Percentiles rank a stretch among this genome's conserved stretches.
Conservation (phyloP, 2,329 filamentous ascomycete species). For the Chrysosporium queenslandicum region DNA sequence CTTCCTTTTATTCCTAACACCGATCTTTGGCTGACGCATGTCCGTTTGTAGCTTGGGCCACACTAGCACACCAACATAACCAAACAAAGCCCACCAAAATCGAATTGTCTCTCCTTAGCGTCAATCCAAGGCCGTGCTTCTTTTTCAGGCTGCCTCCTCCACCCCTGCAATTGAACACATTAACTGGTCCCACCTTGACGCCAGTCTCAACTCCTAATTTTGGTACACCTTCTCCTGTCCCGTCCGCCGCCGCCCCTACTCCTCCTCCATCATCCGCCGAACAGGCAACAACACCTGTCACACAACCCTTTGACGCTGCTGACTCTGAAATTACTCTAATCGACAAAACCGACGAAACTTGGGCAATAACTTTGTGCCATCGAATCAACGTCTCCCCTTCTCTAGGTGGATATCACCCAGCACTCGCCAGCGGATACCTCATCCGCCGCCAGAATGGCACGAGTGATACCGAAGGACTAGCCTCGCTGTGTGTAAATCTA, state of each 20-base stretch:
- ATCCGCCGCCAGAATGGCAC: slow-evolving; percentile 35
- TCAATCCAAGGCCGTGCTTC: slow-evolving; percentile 30
- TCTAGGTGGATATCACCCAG: slow-evolving; percentile 32
- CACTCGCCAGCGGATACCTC: slow-evolving; percentile 39
- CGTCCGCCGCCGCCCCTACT: slow-evolving; percentile 33
- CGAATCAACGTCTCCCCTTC: slow-evolving; percentile 35
- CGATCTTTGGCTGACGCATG: slow-evolving; percentile 18
- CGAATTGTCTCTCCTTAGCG: slow-evolving; percentile 30
- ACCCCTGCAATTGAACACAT: slow-evolving; percentile 26
- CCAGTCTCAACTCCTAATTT: slow-evolving; percentile 33
- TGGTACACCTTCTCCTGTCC: slow-evolving; percentile 35
- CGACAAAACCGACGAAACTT: slow-evolving; percentile 51
- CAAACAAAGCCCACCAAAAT: slow-evolving; percentile 26
- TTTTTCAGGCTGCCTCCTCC: slow-evolving; percentile 27
- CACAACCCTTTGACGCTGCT: slow-evolving; percentile 30
- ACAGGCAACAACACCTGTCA: slow-evolving; percentile 21
- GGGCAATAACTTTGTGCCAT: slow-evolving; percentile 47
- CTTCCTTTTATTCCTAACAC: background rate
- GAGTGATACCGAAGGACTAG: slow-evolving; percentile 34
- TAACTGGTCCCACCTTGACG: slow-evolving; percentile 24
- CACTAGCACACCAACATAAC: slow-evolving; percentile 32
- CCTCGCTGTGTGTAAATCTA: slow-evolving; percentile 35
- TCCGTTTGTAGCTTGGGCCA: slow-evolving; percentile 30
- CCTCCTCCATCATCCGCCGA: slow-evolving; percentile 18
- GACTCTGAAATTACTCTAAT: slow-evolving; percentile 49